Base-by-base conservation (phyloP, 1,139 yeast species). In the Pichia cactophila region DNA sequence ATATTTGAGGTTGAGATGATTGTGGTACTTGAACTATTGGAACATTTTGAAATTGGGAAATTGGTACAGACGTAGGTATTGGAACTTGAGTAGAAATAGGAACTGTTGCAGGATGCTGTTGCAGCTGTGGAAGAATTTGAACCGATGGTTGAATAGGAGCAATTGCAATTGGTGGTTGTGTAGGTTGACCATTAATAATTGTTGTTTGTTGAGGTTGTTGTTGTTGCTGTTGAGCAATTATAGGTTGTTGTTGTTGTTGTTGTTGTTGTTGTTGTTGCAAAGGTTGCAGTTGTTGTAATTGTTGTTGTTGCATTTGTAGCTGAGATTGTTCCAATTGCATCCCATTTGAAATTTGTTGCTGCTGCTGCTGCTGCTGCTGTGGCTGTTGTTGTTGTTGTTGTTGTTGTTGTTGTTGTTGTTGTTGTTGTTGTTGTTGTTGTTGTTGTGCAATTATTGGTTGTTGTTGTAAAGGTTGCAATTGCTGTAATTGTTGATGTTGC, bases 321-420 rank as follows among this genome's bases (percentile, higher is more conserved):
- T 31, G 35, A 16, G 20, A 23, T 35, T 35, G 38, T 2, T 35
- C 23, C 12, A 16, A 16, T 16, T 16, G 38, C 20, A 35, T 35
- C 3, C 38, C 38, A 35, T 35, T 35, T 33, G 26, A 12, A n/a
- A 42, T 35, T 35, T 33, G 41, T 17, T 39, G 42, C 11, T 39
- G 42, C 33, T 42, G 33, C 12, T 23, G 23, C 1, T 3, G 23
- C 23, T 23, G 23, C 3, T 2, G 36, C 41, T 26, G 29, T 28
- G 1, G 29, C 2, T 28, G 29, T 28, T 28, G 29, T 46, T 60
- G 63, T 43, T 58, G 63, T 46, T 56, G 62, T 41, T 56, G 67
- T 43, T 56, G 62, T 28, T 59, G 63, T 33, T 54, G 62, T 45
- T 59, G 64, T 33, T 58, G 64, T 37, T 61, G 65, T 40, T 61